Percentiles rank a stretch among this genome's conserved stretches.
These are phyloP conservation scores for Corynespora cassiicola DNA, from an alignment of 2,329 filamentous ascomycete genomes.

Conservation along the genomic window DNA sequence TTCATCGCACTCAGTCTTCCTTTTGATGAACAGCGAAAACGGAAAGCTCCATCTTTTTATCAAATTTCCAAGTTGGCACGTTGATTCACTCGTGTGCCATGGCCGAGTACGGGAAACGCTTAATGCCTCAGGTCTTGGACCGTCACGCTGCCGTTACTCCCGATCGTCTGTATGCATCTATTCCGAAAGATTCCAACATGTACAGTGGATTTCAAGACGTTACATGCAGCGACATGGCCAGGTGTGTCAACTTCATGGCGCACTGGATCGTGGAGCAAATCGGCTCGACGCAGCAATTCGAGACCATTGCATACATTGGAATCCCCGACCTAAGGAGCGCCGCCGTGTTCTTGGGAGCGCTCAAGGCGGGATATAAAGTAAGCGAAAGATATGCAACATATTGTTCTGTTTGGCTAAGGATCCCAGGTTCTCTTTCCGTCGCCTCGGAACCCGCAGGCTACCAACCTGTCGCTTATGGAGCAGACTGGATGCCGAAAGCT, in stretches of 20 bases:
- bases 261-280: constrained; percentile 6
- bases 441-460: constrained; percentile 22
- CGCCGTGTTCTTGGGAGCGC: constrained; percentile 17
- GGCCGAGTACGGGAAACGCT: too few species aligned
- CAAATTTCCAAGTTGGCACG: too few species aligned
- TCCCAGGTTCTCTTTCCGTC: constrained; percentile 21
- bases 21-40: too few species aligned
- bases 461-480: constrained; percentile 19
- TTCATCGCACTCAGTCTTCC: too few species aligned
- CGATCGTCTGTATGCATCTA: constrained; percentile 13
- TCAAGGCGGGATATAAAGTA: constrained; percentile 25
- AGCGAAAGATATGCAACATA: not conserved
- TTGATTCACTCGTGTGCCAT: too few species aligned
- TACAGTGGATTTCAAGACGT: constrained; percentile 15
- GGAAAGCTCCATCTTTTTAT: too few species aligned
- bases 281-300: constrained; percentile 8
- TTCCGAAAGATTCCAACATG: constrained; percentile 9
- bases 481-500: constrained; percentile 16
- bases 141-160: constrained; percentile 4
- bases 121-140: constrained; percentile 15
- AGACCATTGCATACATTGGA: constrained; percentile 25
- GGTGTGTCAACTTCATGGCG: constrained; percentile 15
- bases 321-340: constrained; percentile 19
- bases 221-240: constrained; percentile 15
- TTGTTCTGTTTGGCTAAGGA: too few species aligned